phyloP scores from a whole-genome alignment of 2,329 filamentous ascomycete genomes.

The Colletotrichum eleusines region DNA sequence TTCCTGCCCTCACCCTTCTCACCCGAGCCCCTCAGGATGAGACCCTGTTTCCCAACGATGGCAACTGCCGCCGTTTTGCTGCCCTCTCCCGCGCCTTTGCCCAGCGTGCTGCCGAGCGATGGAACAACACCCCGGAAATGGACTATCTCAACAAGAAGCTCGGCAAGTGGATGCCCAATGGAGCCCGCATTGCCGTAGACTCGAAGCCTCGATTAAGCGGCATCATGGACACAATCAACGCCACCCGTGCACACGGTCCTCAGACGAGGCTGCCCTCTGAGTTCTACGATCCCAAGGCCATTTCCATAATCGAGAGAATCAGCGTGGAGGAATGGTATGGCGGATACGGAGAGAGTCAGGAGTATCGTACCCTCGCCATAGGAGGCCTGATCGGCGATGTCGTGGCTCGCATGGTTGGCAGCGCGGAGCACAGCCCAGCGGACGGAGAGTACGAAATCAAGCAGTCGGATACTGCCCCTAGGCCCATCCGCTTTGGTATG shows the following conservation, averaged over 20 bases:
- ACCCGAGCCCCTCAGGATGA: constrained; percentile 76
- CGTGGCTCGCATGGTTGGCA: constrained; percentile 78
- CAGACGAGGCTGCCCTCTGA: constrained; percentile 82
- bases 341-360: constrained; percentile 84
- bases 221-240: constrained; percentile 94
- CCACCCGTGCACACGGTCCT: constrained; percentile 85
- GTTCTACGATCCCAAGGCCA: constrained; percentile 85
- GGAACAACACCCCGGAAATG: constrained; percentile 86
- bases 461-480: constrained; percentile 52
- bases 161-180: constrained; percentile 86
- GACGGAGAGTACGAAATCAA: constrained; percentile 65
- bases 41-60: constrained; percentile 82
- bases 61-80: constrained; percentile 78
- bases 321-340: constrained; percentile 93
- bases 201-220: constrained; percentile 86
- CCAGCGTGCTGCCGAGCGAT: constrained; percentile 76
- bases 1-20: constrained; percentile 75
- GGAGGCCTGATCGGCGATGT: constrained; percentile 88
- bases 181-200: constrained; percentile 81
- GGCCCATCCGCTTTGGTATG: constrained; percentile 78
- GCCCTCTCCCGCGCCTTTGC: constrained; percentile 78
- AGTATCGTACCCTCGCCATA: constrained; percentile 92
- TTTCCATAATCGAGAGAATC: constrained; percentile 78
- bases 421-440: constrained; percentile 68
- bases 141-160: constrained; percentile 82